Evolutionary conservation across 352 stramenopile genomes (phyloP), one percentile per base, ranked within the genome.

Genomic region (Globisporangium recalcitrans): DNA sequence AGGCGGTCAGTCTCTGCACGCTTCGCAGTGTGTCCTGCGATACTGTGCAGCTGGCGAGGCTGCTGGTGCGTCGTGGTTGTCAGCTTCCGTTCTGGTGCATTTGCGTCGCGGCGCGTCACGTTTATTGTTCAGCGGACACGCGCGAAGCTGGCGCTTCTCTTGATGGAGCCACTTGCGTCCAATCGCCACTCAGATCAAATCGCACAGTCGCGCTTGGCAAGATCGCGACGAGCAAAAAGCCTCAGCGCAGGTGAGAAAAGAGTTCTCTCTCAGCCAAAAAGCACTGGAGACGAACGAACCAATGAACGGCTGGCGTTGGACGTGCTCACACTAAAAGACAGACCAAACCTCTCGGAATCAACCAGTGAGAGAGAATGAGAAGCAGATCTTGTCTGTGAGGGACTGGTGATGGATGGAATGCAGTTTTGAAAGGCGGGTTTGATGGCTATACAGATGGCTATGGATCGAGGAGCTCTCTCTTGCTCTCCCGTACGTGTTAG

Each of bases 81-180:
- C 44, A 56, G 21, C 44, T 48, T 56, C 58, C 56, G 44, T 56
- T 56, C 54, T 60, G 54, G 54, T 52, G 54, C 38, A 40, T 47
- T 48, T 58, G 58, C 58, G 72, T 79, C 72, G 69, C 58, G 40
- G 67, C 62, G 69, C 69, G 72, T 79, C 72, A 79, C 63, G 63
- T 36, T 19, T 21, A 8, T 44, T 52, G 48, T 67, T 78, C 66
- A 53, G 26, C 7, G 4, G 32, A n/a, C 21, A 31, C 31, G 4
- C 32, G 38, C 4, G 10, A 4, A n/a, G n/a, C n/a, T n/a, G n/a
- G n/a, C 14, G 14, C 36, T 42, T 42, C 36, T 42, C 36, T 1
- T 42, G 1, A 3, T 44, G 38, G 38, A 46, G 38, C 5, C 38
- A 46, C 38, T 46, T 46, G 38, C 16, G 38, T 46, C 38, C 38